Evolutionary conservation across 108 stramenopile genomes (phyloP).

Genomic region (Ochromonas danica): DNA sequence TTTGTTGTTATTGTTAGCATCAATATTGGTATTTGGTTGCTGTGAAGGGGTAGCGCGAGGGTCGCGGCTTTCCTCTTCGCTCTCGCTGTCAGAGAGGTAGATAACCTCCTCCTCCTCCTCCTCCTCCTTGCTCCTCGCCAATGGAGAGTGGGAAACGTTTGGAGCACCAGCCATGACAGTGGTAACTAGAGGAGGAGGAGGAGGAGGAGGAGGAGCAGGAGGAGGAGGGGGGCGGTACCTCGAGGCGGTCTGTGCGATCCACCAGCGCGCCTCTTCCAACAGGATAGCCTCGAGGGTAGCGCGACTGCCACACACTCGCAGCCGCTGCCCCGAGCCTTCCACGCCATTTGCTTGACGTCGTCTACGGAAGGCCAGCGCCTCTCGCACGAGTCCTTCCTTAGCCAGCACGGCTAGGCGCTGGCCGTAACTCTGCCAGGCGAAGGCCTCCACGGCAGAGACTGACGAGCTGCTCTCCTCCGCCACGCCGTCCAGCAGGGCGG

Average conservation of each 20-base stretch:
- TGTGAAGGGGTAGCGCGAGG: too few species aligned
- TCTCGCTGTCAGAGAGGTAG: not conserved
- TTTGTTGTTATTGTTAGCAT: too few species aligned
- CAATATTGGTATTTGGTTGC: too few species aligned
- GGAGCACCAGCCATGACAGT: not conserved
- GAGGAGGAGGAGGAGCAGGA: too few species aligned
- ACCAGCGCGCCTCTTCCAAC: too few species aligned
- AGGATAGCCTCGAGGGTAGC: too few species aligned
- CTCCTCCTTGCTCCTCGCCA: not conserved
- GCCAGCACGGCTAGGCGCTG: not conserved
- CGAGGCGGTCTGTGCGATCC: too few species aligned
- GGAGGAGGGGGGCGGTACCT: too few species aligned
- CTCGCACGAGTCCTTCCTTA: not conserved
- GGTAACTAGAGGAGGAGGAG: too few species aligned
- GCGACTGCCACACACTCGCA: too few species aligned
- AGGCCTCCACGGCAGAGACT: not conserved
- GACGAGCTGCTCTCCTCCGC: not conserved
- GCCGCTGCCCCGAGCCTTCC: too few species aligned
- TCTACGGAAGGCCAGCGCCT: not conserved
- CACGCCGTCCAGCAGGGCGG: not conserved
- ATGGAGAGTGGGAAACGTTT: not conserved
- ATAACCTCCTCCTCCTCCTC: not conserved
- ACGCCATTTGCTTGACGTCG: not conserved
- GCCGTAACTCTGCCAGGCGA: not conserved
- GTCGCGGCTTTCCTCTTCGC: too few species aligned